Evolutionary conservation across 2,329 filamentous ascomycete genomes (phyloP), one percentile per base, ranked within the genome.

Genomic region (Pyrenochaeta sp.): DNA sequence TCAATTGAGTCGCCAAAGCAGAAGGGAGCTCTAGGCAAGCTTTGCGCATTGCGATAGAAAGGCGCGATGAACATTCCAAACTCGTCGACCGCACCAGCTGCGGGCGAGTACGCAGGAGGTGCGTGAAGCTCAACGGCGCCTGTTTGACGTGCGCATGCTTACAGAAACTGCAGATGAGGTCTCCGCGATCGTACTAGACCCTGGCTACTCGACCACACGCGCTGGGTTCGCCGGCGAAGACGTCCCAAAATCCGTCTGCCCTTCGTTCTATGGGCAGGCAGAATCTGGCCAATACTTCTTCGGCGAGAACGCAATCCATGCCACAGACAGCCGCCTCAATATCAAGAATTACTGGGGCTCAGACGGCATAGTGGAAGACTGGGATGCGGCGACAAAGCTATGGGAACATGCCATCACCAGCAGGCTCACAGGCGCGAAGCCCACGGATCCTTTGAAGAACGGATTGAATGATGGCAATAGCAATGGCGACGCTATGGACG

Each of bases 161-260:
- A 60, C 63, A n/a, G 4, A 7, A 10, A 10, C n/a, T 2, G 3
- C 20, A 96, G 94, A 99, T 79, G 94, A 99, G 78, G 92, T 99
- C 55, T 95, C 92, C 23, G 95, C 95, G 38, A 88, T 99, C 60
- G 90, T 99, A 24, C 89, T 99, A 67, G 94, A 99, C 69, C 89
- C 94, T 3, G 94, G 95, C 51, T 96, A 91, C 76, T 90, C 89
- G 67, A 87, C 85, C 59, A 92, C 89, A 27, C 91, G 95, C 74
- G 94, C 92, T 48, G 94, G 94, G 45, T 99, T 97, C 67, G 95
- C 95, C 9, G 94, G 95, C 67, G 95, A 99, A 82, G 94, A 99
- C 75, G 88, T 91, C 1, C 94, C 94, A 60, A 97, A 97, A 77
- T 91, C 90, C 20, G 86, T 97, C 44, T 82, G 96, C 45, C 92